phyloP scores from a whole-genome alignment of 1,284 basidiomycete genomes.

The Malassezia brasiliensis region DNA sequence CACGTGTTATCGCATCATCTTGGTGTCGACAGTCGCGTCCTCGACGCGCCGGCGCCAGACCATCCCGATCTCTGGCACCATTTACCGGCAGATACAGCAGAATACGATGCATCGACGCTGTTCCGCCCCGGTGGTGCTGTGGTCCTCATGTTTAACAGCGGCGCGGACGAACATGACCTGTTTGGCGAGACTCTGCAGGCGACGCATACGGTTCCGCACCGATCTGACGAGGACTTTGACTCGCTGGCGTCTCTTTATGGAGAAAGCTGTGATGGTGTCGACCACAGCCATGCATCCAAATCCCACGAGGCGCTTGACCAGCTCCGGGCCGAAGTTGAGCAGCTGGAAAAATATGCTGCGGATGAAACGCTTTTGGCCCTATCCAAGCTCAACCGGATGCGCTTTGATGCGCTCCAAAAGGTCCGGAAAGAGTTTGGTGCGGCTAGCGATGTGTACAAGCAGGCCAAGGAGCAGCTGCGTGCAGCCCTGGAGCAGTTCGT shows the following conservation, averaged over 20 bases:
- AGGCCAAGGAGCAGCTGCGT: slow-evolving; percentile 9
- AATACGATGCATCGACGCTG: slow-evolving; percentile 9
- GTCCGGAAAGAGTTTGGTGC: slow-evolving; percentile 8
- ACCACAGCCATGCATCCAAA: neutral
- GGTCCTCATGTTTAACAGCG: slow-evolving; percentile 6
- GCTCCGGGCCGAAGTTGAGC: neutral
- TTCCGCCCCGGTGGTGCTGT: neutral
- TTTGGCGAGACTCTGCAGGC: slow-evolving; percentile 6
- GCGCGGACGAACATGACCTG: neutral
- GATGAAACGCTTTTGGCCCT: neutral
- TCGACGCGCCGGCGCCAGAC: neutral
- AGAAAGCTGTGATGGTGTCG: neutral
- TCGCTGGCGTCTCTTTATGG: slow-evolving; percentile 8
- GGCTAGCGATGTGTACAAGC: neutral
- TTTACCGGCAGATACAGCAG: slow-evolving; percentile 4
- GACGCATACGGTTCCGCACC: slow-evolving; percentile 4
- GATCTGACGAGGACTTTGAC: neutral
- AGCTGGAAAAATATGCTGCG: neutral
- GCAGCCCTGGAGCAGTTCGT: neutral
- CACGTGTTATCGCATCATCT: slow-evolving; percentile 15
- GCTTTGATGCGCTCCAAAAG: slow-evolving; percentile 5
- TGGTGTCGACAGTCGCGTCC: neutral
- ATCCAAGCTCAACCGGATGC: neutral
- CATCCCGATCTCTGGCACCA: slow-evolving; percentile 13
- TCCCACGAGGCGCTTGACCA: neutral